phyloP scores from a whole-genome alignment of 2,329 filamentous ascomycete species.

The Calonectria pseudoreteaudii region DNA sequence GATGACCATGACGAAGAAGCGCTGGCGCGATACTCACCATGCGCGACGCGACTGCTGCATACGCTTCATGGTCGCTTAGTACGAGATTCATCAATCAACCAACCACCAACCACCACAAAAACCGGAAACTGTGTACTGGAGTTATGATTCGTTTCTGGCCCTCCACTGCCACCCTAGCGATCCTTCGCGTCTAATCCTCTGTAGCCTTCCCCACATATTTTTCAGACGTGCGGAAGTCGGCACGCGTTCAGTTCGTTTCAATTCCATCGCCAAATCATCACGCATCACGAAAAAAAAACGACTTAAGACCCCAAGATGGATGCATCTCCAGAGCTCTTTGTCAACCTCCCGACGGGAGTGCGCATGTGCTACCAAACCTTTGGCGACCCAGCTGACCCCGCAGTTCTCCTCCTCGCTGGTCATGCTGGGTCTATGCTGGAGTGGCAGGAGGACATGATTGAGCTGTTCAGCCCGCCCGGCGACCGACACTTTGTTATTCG shows the following conservation, averaged over 20 bases:
- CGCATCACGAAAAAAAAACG: neutral
- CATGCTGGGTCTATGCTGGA: slow-evolving; percentile 40
- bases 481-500: slow-evolving; percentile 35
- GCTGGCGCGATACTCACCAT: too few species aligned
- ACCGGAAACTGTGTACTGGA: neutral
- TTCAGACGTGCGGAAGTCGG: neutral
- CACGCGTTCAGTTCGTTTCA: neutral
- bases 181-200: neutral
- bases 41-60: neutral
- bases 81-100: neutral
- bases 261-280: neutral
- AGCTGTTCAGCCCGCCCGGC: slow-evolving; percentile 28
- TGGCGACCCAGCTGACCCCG: slow-evolving; percentile 39
- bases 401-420: slow-evolving; percentile 41
- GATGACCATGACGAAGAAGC: neutral
- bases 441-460: slow-evolving; percentile 36
- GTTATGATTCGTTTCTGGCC: neutral
- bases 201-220: neutral
- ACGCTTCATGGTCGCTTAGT: neutral
- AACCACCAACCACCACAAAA: neutral
- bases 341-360: slow-evolving; percentile 38
- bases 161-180: neutral
- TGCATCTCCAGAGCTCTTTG: slow-evolving; percentile 40
- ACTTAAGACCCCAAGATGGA: slow-evolving; percentile 16
- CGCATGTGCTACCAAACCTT: slow-evolving; percentile 46